Percentiles rank a stretch among this genome's conserved stretches.
These are phyloP conservation scores for Talaromyces nanjingensis DNA, from an alignment of 495 filamentous ascomycete genomes.

Conservation along the genomic window DNA sequence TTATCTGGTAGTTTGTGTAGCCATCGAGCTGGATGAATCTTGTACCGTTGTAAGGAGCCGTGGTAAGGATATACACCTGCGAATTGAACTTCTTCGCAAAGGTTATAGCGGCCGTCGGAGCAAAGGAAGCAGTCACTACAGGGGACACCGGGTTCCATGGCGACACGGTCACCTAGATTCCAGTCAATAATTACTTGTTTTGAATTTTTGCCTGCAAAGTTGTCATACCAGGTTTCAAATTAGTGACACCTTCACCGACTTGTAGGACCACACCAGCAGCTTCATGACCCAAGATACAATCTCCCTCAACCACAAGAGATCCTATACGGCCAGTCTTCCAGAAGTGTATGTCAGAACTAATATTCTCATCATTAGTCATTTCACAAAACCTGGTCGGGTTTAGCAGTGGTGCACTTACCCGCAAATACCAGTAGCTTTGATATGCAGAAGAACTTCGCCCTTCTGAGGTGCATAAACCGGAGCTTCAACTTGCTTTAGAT, in stretches of 20 bases:
- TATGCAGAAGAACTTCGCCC: slow-evolving; percentile 43
- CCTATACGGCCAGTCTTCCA: slow-evolving; percentile 75
- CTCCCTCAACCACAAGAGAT: slow-evolving; percentile 57
- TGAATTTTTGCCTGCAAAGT: neutral
- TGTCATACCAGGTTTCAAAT: slow-evolving; percentile 26
- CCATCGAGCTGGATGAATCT: slow-evolving; percentile 57
- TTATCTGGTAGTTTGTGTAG: slow-evolving; percentile 52
- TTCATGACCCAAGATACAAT: slow-evolving; percentile 74
- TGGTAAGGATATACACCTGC: slow-evolving; percentile 52
- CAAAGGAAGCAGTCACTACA: slow-evolving; percentile 62
- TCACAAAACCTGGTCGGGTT: neutral
- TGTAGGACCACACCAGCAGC: slow-evolving; percentile 61
- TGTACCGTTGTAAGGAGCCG: slow-evolving; percentile 52
- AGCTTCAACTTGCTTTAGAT: slow-evolving; percentile 41
- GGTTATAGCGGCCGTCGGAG: slow-evolving; percentile 63
- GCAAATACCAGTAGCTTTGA: slow-evolving; percentile 46
- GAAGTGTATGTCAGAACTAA: slow-evolving; percentile 65
- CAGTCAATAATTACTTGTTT: slow-evolving; percentile 9
- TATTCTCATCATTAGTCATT: neutral
- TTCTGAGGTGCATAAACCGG: slow-evolving; percentile 39
- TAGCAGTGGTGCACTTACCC: slow-evolving; percentile 17
- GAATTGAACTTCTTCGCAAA: slow-evolving; percentile 68
- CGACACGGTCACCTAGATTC: slow-evolving; percentile 58
- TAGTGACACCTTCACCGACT: slow-evolving; percentile 43
- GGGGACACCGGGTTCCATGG: slow-evolving; percentile 67